Conservation (phyloP, 768 basidiomycete genomes). For the Paxillus ammoniavirescens region DNA sequence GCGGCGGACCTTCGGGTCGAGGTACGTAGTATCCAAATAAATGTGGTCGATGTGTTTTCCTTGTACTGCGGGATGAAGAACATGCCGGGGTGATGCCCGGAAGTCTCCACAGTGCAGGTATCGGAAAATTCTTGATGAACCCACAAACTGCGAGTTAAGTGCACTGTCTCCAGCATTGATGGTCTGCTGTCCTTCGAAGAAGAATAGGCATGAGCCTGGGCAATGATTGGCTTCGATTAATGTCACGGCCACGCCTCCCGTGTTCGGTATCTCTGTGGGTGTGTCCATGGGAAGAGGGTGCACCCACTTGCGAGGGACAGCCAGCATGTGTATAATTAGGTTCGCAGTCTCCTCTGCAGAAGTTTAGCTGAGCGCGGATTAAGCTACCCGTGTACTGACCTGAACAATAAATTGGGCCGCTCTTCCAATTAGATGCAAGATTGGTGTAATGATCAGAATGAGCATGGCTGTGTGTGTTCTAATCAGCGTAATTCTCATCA, state of each 20-base stretch:
- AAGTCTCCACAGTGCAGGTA: conserved; percentile 97
- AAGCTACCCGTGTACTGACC: conserved; percentile 23
- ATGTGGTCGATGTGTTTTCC: conserved; percentile 82
- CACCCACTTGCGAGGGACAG: conserved; percentile 88
- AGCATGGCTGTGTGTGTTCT: conserved; percentile 63
- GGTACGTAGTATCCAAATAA: conserved; percentile 95
- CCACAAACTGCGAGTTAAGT: conserved; percentile 70
- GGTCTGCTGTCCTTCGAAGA: conserved; percentile 92
- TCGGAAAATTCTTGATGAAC: conserved; percentile 67
- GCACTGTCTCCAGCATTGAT: conserved; percentile 82
- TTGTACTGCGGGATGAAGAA: conserved; percentile 78
- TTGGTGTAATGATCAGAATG: conserved; percentile 98
- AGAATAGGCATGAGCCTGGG: conserved; percentile 92
- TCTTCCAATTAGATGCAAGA: conserved; percentile 82
- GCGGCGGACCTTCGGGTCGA: conserved; percentile 72
- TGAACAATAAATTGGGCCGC: conserved; percentile 96
- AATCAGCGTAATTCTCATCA: conserved; percentile 7
- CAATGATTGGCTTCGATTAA: conserved; percentile 99
- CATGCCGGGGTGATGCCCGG: conserved; percentile 84
- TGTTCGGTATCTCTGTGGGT: conserved; percentile 72
- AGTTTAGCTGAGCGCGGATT: background rate
- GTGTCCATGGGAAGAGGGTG: conserved; percentile 80
- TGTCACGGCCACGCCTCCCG: conserved; percentile 84
- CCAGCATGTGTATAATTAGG: conserved; percentile 87
- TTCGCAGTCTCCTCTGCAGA: conserved; percentile 76